phyloP scores from a whole-genome alignment of 2,329 filamentous ascomycete species.

The Pseudogymnoascus sp. region DNA sequence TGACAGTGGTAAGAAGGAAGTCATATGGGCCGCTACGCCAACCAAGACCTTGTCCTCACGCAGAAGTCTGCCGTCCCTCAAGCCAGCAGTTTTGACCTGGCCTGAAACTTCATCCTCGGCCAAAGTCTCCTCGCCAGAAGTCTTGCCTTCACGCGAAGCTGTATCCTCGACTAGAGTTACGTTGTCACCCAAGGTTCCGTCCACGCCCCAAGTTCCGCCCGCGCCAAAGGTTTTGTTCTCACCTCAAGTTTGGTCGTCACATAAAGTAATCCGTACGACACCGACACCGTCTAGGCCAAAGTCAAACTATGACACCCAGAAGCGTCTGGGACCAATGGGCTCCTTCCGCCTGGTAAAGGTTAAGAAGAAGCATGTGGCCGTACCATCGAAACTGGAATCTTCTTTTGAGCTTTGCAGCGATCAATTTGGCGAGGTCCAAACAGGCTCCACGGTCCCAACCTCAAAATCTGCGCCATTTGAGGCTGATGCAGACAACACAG shows the following conservation, averaged over 20 bases:
- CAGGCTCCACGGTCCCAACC: not conserved
- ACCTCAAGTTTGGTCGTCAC: not conserved
- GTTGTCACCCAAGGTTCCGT: too few relatives aligned
- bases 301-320: not conserved
- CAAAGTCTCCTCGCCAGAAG: not conserved
- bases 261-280: not conserved
- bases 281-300: not conserved
- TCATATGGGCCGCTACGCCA: not conserved
- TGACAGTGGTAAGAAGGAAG: not conserved
- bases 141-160: not conserved
- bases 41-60: not conserved
- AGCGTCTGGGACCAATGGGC: not conserved
- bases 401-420: not conserved
- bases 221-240: not conserved
- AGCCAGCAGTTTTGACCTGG: too few relatives aligned
- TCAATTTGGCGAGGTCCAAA: not conserved
- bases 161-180: not conserved
- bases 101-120: not conserved
- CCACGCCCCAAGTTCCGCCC: not conserved
- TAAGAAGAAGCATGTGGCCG: not conserved
- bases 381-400: not conserved
- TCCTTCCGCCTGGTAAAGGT: not conserved
- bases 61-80: not conserved
- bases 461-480: not conserved
- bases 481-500: not conserved